Percentiles rank a stretch among this genome's conserved stretches.
Evolutionary conservation across 495 filamentous ascomycete genomes (phyloP).

Genomic region (Geopyxis carbonaria): DNA sequence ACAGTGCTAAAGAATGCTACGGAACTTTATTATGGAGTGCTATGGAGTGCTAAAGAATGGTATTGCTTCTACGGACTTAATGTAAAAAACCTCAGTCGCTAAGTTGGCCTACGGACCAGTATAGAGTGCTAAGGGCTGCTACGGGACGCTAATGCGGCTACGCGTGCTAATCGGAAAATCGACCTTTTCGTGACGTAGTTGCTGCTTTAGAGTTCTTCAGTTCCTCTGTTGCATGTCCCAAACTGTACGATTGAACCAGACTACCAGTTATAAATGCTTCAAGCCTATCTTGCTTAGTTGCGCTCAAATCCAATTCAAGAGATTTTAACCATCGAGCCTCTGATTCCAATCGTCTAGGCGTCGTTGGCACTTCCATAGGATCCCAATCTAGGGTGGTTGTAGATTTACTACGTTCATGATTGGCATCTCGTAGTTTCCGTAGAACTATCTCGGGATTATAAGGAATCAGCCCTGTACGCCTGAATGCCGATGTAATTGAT

Average conservation of each 20-base stretch:
- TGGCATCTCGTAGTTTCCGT: constrained; percentile 1
- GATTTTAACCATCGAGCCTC: neutral
- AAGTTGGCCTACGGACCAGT: too few relatives aligned
- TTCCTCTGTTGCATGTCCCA: neutral
- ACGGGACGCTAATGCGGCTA: too few relatives aligned
- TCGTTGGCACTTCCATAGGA: neutral
- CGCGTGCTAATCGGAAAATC: too few relatives aligned
- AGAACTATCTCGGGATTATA: constrained; percentile 10
- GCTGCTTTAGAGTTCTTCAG: neutral
- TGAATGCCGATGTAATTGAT: constrained; percentile 4
- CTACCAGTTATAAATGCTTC: neutral
- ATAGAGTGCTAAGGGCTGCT: too few relatives aligned
- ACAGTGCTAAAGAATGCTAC: too few relatives aligned
- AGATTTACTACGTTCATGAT: neutral
- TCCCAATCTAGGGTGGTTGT: neutral
- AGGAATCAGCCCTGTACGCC: constrained; percentile 8
- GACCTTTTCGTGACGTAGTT: too few relatives aligned
- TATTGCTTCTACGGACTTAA: too few relatives aligned
- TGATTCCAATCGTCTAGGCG: too few relatives aligned
- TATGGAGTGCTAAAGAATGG: too few relatives aligned
- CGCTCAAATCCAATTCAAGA: neutral
- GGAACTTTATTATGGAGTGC: too few relatives aligned
- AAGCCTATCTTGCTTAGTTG: too few relatives aligned
- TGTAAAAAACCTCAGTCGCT: too few relatives aligned
- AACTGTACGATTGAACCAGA: neutral